Conservation (phyloP, 371 early-diverging fungal species). For the Mucor irregularis region DNA sequence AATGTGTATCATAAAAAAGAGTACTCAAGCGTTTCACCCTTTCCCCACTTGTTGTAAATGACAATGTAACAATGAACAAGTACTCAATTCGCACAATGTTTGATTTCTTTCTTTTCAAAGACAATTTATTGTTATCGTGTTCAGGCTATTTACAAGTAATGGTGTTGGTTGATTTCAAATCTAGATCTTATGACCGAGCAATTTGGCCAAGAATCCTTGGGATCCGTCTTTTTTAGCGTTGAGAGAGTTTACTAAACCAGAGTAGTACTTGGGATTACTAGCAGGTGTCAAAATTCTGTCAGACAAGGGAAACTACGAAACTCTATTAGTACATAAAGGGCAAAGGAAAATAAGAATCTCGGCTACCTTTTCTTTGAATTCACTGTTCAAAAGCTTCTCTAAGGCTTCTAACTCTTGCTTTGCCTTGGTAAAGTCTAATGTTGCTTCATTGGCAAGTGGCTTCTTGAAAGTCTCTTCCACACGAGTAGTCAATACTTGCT, state of each 20-base stretch:
- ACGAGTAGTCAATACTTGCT: slow-evolving; percentile 52
- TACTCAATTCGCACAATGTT: too few relatives aligned
- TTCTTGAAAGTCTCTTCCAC: slow-evolving; percentile 55
- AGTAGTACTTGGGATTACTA: slow-evolving; percentile 63
- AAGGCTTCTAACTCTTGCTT: slow-evolving; percentile 49
- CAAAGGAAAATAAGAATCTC: background rate
- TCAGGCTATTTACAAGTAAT: slow-evolving; percentile 10
- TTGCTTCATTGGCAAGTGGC: slow-evolving; percentile 19
- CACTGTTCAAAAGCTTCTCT: slow-evolving; percentile 51
- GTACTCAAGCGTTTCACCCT: too few relatives aligned
- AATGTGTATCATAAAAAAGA: too few relatives aligned
- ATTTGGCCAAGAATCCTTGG: slow-evolving; percentile 36
- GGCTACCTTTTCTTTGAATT: slow-evolving; percentile 56
- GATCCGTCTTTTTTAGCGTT: slow-evolving; percentile 49
- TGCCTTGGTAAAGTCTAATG: slow-evolving; percentile 42
- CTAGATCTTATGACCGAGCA: slow-evolving; percentile 12
- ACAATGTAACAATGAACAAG: too few relatives aligned
- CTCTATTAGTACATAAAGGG: too few relatives aligned
- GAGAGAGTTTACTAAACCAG: slow-evolving; percentile 49
- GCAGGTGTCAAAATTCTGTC: slow-evolving; percentile 58
- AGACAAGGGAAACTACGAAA: slow-evolving; percentile 55
- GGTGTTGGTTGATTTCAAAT: background rate
- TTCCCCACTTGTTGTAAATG: too few relatives aligned
- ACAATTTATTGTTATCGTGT: slow-evolving; percentile 4
- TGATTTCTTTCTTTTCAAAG: background rate